Conservation (phyloP, 345 rosid species). For the Populus davidiana region DNA sequence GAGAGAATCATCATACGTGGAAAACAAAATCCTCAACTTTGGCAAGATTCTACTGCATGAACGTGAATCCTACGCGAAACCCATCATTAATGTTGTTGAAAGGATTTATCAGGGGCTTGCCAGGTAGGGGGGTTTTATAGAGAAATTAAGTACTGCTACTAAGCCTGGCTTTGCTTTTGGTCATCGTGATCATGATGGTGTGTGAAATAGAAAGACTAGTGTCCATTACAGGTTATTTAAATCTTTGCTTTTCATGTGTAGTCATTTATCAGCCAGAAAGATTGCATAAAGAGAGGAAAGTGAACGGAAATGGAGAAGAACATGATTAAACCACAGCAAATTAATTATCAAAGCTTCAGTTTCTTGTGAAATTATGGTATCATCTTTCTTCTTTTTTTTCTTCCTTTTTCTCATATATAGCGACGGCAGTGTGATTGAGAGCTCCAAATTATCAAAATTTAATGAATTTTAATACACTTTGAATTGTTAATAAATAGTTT, state of each 20-base stretch:
- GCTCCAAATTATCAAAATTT: no score
- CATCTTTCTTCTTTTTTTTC: not conserved
- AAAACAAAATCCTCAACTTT: constrained; percentile 12
- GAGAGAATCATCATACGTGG: constrained; percentile 26
- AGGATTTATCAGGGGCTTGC: not conserved
- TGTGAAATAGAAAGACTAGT: not conserved
- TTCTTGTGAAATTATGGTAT: not conserved
- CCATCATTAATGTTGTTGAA: constrained; percentile 16
- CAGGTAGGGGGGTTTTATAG: constrained; percentile 7
- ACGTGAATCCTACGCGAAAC: constrained; percentile 47
- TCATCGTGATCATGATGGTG: not conserved
- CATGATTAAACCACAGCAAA: constrained; percentile 20
- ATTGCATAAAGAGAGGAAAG: not conserved
- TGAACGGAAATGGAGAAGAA: not conserved
- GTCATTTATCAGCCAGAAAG: not conserved
- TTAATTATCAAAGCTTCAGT: constrained; percentile 26
- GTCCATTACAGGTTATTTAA: not conserved
- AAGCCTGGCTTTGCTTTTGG: not conserved
- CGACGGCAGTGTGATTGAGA: no score
- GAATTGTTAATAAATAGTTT: no score
- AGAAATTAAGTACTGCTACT: not conserved
- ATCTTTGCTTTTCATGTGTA: not conserved
- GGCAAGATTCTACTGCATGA: constrained; percentile 15
- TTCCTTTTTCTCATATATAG: no score
- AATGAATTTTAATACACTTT: no score